These are phyloP conservation scores for Penicillium nordicum DNA, from an alignment of 2,329 filamentous ascomycete species.

Conservation along the genomic window DNA sequence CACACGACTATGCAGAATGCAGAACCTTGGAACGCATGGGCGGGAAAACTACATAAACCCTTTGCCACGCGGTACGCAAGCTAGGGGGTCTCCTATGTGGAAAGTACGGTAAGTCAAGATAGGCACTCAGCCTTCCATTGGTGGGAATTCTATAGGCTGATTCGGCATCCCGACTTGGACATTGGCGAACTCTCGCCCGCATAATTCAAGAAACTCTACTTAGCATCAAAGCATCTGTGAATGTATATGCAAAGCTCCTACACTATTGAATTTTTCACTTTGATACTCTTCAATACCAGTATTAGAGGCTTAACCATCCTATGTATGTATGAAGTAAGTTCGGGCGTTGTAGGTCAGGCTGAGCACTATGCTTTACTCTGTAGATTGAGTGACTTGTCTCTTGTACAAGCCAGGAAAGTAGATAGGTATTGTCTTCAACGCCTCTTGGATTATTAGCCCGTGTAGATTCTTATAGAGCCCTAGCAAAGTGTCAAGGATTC, in stretches of 20 bases:
- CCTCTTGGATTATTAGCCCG: neutral
- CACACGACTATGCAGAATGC: constrained; percentile 1
- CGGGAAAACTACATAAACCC: neutral
- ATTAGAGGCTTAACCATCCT: neutral
- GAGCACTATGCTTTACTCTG: too few relatives aligned
- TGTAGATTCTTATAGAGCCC: neutral
- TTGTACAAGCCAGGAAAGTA: neutral
- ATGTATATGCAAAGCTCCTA: neutral
- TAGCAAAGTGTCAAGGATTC: neutral
- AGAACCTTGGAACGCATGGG: constrained; percentile 13
- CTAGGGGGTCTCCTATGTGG: neutral
- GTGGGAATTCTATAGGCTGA: constrained; percentile 8
- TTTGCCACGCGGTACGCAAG: constrained; percentile 11
- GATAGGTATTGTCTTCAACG: neutral
- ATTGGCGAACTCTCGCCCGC: constrained; percentile 3
- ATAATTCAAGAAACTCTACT: neutral
- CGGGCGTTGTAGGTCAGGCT: neutral
- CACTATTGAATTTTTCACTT: neutral
- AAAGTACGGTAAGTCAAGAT: constrained; percentile 20
- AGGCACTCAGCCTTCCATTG: constrained; percentile 25
- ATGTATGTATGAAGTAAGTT: neutral
- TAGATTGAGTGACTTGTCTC: neutral
- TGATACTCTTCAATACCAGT: neutral
- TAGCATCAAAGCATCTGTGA: neutral
- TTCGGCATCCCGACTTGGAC: constrained; percentile 23